phyloP scores from a whole-genome alignment of 768 basidiomycete genomes.

The Lactarius hatsudake region DNA sequence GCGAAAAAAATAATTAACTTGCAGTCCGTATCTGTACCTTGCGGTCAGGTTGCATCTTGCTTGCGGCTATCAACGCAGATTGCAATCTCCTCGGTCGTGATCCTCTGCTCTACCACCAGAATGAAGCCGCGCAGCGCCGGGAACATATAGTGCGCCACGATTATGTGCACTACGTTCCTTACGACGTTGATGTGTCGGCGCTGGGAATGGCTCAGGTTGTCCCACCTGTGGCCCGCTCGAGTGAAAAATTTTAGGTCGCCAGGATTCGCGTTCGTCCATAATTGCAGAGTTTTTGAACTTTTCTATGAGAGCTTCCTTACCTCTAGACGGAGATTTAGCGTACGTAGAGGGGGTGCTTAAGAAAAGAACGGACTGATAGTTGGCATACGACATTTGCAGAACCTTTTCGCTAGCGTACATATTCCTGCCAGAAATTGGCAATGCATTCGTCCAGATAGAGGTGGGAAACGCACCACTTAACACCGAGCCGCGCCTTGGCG shows the following conservation, averaged over 20 bases:
- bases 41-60: not conserved
- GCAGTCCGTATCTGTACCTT: constrained; percentile 8
- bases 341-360: not conserved
- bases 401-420: constrained; percentile 91
- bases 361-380: constrained; percentile 72
- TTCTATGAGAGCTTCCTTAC: constrained; percentile 86
- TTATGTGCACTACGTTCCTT: constrained; percentile 83
- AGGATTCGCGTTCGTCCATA: constrained; percentile 81
- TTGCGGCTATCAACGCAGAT: constrained; percentile 2
- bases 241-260: constrained; percentile 84
- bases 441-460: constrained; percentile 3
- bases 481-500: constrained; percentile 68
- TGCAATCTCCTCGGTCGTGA: constrained; percentile 11
- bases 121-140: constrained; percentile 22
- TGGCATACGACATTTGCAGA: constrained; percentile 88
- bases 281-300: constrained; percentile 91
- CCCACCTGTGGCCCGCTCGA: constrained; percentile 74
- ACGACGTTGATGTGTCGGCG: constrained; percentile 74
- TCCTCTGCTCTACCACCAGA: constrained; percentile 14
- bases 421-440: constrained; percentile 52
- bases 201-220: constrained; percentile 74
- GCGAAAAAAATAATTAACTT: not conserved
- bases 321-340: constrained; percentile 42
- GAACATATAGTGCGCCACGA: constrained; percentile 65
- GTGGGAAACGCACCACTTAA: constrained; percentile 66